Base-by-base conservation (phyloP, 257 asterid species). In the Solanum lignicaule region DNA sequence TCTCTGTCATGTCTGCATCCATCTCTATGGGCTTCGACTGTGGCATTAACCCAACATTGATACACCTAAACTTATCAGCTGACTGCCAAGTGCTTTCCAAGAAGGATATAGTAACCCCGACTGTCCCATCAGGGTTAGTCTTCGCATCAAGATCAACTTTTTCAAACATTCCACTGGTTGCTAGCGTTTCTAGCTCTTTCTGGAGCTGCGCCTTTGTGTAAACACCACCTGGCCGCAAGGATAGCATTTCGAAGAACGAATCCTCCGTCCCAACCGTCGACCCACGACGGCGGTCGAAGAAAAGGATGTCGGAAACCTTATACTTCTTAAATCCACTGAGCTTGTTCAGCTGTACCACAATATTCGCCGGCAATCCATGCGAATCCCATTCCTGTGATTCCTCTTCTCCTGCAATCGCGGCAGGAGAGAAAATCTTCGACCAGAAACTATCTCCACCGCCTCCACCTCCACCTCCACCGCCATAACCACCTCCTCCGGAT, bases 1-100 rank as follows among this genome's bases (percentile, higher is more conserved):
- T 95, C 89, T 95, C 98, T 2, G 99, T 97, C 99, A 97, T 94
- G 88, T 97, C 98, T 1, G 98, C 88, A 89, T 97, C 99, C 99
- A 93, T 96, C 78, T 97, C 99, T 8, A 96, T 92, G 4, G 96
- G 95, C 91, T 97, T 97, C 9, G 98, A 87, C 90, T 94, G 99
- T 7, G 93, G 93, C 99, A 97, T 91, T 43, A 96, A 88, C 6
- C 99, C 99, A 52, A 96, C 99, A 66, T 96, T 97, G 69, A 97
- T 95, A 87, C 99, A 97, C 89, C 96, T 92, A 89, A 97, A 96
- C 38, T 90, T 93, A 89, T 94, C 96, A 11, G 99, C 99, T 33
- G 97, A 89, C 58, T 92, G 94, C 99, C 99, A 97, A 9, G 98
- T 96, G 11, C 98, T 92, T 90, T 96, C 98, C 39, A 90, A 89